phyloP scores from a whole-genome alignment of 2,329 filamentous ascomycete genomes.

The Talaromyces sp. region DNA sequence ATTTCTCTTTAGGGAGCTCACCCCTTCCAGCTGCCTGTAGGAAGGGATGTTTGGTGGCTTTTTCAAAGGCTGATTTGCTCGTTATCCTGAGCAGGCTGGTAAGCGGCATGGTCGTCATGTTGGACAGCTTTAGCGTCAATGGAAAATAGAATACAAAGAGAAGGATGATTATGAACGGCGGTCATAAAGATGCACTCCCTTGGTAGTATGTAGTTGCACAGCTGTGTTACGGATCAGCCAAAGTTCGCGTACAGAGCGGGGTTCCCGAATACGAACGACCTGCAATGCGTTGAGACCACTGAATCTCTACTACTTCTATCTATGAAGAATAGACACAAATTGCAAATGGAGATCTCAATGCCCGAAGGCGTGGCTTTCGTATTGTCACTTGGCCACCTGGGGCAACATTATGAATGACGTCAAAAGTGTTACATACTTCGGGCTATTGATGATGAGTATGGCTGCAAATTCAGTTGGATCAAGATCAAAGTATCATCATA shows the following conservation, averaged over 20 bases:
- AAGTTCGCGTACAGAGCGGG: neutral
- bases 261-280: neutral
- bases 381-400: conserved; percentile 5
- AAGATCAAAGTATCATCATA: neutral
- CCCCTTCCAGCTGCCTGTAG: conserved; percentile 63
- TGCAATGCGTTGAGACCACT: neutral
- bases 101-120: conserved; percentile 42
- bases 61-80: conserved; percentile 46
- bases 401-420: conserved; percentile 8
- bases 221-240: neutral
- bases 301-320: neutral
- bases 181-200: neutral
- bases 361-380: neutral
- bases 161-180: neutral
- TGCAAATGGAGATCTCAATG: neutral
- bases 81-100: conserved; percentile 57
- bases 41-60: conserved; percentile 65
- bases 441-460: neutral
- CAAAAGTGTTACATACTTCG: neutral
- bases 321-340: neutral
- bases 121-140: neutral
- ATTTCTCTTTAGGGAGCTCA: conserved; percentile 52
- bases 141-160: no score
- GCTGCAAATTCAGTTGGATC: neutral
- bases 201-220: neutral